A percentile compares a stretch with the other conserved stretches of the same genome.
phyloP scores from a whole-genome alignment of 1,284 basidiomycete species.

The Ustilago esculenta region DNA sequence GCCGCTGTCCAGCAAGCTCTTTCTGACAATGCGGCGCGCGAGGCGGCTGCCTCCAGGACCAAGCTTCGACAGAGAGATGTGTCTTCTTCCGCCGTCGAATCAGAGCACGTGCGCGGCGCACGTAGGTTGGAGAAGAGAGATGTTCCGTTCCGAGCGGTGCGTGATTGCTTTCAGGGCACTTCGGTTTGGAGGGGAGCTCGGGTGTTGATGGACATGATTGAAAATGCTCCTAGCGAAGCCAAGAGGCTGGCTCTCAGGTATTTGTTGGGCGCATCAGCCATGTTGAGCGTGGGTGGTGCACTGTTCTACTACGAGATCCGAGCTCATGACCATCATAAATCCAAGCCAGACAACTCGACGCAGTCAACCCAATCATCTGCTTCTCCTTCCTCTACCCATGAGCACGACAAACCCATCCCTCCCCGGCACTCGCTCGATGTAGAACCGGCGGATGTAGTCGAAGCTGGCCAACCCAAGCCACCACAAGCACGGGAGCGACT shows the following conservation, averaged over 20 bases:
- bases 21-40: constrained; percentile 1
- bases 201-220: neutral
- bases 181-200: neutral
- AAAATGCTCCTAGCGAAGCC: neutral
- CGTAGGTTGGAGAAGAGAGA: constrained; percentile 9
- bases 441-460: too few relatives aligned
- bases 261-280: neutral
- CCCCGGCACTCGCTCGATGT: too few relatives aligned
- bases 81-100: neutral
- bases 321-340: neutral
- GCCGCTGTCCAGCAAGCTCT: constrained; percentile 5
- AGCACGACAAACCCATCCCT: too few relatives aligned
- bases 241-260: constrained; percentile 2
- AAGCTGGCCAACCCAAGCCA: too few relatives aligned
- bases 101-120: neutral
- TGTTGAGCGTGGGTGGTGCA: neutral
- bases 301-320: constrained; percentile 1
- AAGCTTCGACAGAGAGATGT: neutral
- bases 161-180: neutral
- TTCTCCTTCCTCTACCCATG: too few relatives aligned
- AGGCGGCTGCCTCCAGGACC: neutral
- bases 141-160: neutral
- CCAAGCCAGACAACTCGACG: neutral
- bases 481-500: too few relatives aligned
- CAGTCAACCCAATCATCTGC: neutral